These are phyloP conservation scores for Neurospora sp. DNA, from an alignment of 495 filamentous ascomycete genomes.

Conservation along the genomic window DNA sequence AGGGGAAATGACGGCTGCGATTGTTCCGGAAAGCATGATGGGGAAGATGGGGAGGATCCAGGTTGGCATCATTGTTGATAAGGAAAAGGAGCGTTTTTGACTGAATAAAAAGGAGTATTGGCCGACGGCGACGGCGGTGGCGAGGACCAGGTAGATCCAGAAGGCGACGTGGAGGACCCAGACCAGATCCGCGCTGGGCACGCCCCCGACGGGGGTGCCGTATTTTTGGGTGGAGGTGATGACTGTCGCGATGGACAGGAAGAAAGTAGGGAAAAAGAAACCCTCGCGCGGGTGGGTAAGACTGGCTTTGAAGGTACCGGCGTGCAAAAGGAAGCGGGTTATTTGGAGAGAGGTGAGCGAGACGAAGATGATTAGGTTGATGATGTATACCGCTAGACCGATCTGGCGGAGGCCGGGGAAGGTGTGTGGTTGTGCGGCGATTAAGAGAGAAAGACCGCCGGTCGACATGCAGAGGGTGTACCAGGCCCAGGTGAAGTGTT, in stretches of 20 bases:
- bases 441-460: slow-evolving; percentile 54
- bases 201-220: slow-evolving; percentile 32
- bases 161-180: slow-evolving; percentile 36
- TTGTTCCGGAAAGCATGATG: slow-evolving; percentile 42
- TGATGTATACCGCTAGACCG: slow-evolving; percentile 49
- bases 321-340: slow-evolving; percentile 47
- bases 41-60: slow-evolving; percentile 52
- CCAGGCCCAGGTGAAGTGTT: slow-evolving; percentile 67
- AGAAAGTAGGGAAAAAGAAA: slow-evolving; percentile 60
- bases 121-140: slow-evolving; percentile 35
- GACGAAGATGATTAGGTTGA: slow-evolving; percentile 53
- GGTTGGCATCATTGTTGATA: slow-evolving; percentile 41
- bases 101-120: slow-evolving; percentile 46
- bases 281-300: slow-evolving; percentile 54
- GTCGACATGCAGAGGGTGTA: slow-evolving; percentile 62
- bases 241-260: slow-evolving; percentile 53
- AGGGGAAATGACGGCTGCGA: slow-evolving; percentile 35
- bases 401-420: slow-evolving; percentile 51
- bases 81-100: slow-evolving; percentile 18
- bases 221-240: slow-evolving; percentile 52
- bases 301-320: slow-evolving; percentile 41
- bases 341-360: slow-evolving; percentile 41
- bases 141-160: slow-evolving; percentile 41
- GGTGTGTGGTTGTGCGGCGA: slow-evolving; percentile 46
- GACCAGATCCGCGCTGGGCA: slow-evolving; percentile 24